phyloP scores from a whole-genome alignment of 176 grass and related monocot genomes.

The Paspalum notatum region DNA sequence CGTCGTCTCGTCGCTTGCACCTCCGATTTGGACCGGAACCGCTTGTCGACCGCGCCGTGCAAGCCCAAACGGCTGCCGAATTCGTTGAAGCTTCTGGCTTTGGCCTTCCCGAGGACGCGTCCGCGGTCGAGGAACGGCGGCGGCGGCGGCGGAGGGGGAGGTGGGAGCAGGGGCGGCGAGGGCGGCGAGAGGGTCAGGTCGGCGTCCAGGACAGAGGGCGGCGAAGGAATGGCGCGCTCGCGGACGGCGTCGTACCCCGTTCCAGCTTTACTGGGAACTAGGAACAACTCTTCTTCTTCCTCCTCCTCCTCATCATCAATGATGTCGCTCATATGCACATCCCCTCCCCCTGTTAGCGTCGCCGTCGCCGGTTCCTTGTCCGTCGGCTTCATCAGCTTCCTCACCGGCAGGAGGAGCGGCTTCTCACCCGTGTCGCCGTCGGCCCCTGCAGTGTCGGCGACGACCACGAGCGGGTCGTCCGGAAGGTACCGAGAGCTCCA shows the following conservation, averaged over 20 bases:
- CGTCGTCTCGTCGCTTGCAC: conserved; percentile 23
- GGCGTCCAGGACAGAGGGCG: conserved; percentile 54
- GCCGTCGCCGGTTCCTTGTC: conserved; percentile 8
- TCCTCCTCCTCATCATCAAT: conserved; percentile 21
- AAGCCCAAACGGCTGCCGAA: background rate
- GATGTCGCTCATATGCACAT: background rate
- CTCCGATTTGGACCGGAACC: conserved; percentile 42
- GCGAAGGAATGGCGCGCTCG: conserved; percentile 46
- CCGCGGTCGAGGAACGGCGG: conserved; percentile 6
- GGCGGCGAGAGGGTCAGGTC: conserved; percentile 38
- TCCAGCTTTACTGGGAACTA: background rate
- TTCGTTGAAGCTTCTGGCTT: conserved; percentile 48
- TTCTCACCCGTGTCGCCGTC: conserved; percentile 24
- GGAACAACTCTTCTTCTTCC: background rate
- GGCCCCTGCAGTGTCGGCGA: conserved; percentile 9
- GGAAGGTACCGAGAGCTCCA: conserved; percentile 64
- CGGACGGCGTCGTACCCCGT: conserved; percentile 28
- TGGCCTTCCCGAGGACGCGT: conserved; percentile 17
- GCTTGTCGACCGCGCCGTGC: background rate
- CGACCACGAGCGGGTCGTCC: conserved; percentile 53
- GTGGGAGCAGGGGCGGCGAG: conserved; percentile 26
- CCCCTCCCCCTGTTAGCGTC: background rate
- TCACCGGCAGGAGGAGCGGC: conserved; percentile 57
- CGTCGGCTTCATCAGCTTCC: conserved; percentile 61
- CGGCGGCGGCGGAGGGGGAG: conserved; percentile 10